Base-by-base conservation (phyloP, 805 yeast genomes). In the Yamadazyma phyllophila region DNA sequence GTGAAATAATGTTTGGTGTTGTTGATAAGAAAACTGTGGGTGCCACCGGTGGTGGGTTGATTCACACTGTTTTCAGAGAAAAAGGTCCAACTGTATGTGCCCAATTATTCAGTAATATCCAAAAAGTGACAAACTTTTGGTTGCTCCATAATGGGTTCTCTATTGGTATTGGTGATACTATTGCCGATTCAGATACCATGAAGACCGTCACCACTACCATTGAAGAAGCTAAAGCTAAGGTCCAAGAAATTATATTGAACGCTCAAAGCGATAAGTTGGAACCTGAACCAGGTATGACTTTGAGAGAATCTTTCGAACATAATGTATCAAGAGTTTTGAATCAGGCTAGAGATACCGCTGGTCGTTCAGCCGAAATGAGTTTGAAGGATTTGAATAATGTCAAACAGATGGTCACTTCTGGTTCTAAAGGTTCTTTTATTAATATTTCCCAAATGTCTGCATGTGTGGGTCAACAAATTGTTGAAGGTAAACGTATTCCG, bases 361-460 rank as follows among this genome's bases (percentile, higher is more conserved):
- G 99, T 79, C 86, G 96, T 66, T 88, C 96, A 36, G 98, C 99
- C 3, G 99, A 95, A 75, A 85, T 90, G 69, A 88, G 91, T 61
- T 81, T 94, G 75, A 92, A 91, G 65, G 96, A 91, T 60, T 76
- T 85, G 55, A 94, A 94, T 65, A 92, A 92, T 61, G 99, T 94
- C 55, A 94, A 94, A 65, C 99, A 94, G 76, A 94, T 94, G 99
- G 99, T 94, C 41, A 85, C 92, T 54, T 94, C 99, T 11, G 99
- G 99, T 61, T 94, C 99, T 27, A 94, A 94, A 71, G 99, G 99
- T 77, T 94, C 99, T 12, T 94, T 92, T 67, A 94, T 94, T 67
- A 94, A 94, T 67, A 94, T 94, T 65, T 96, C 99, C 17, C 98
- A 91, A 73, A 94, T 94, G 99, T 90, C 97, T 34, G 99, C 99